Evolutionary conservation across 306 rosid genomes (phyloP), one percentile per base, ranked within the genome.

Genomic region (Adenanthera pavonina): DNA sequence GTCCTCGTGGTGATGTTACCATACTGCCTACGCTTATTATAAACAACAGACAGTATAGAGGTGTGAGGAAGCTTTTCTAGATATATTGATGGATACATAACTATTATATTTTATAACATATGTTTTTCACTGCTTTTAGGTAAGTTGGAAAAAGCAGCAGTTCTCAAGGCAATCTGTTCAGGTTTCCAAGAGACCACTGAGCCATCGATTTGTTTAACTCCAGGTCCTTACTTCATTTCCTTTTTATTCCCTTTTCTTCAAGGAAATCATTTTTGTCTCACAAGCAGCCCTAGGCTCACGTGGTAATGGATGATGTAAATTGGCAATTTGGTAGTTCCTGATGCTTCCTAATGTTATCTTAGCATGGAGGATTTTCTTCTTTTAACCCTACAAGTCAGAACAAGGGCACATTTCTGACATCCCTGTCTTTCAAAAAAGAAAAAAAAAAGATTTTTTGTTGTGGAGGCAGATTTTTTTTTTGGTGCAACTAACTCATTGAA

Each of bases 1-100:
- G 97, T 59, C 13, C 93, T 72, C 98, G 98, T 16, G 97, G 99
- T 62, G 99, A 95, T 89, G 97, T 95, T 85, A 95, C 98, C 5
- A 93, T 95, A 90, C 80, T 95, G 80, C 98, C 98, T 44, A 95
- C 99, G 81, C 96, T 95, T 74, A 90, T 95, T 61, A 93, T 95
- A 90, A 95, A 95, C 86, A 82, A 82, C 86, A 81, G 98, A 87
- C 99, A 95, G 73, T 95, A 93, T 72, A 85, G 99, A 93, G 99
- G 99, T 93, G 38, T 13, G 78, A 75, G 59, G 57, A 65, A 56
- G 73, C 33, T 77, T 14, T 69, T 77, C 54, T 41, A 51, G 64
- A 20, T 49, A 69, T 74, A 72, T 46, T 34, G 20, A 79, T 46
- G 0, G 30, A 13, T 69, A 40, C 52, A 9, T 46, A 40, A 33